Percentiles rank a stretch among this genome's conserved stretches.
These are phyloP conservation scores for Kluyveromyces sp. DNA, from an alignment of 1,139 yeast species.

Conservation along the genomic window DNA sequence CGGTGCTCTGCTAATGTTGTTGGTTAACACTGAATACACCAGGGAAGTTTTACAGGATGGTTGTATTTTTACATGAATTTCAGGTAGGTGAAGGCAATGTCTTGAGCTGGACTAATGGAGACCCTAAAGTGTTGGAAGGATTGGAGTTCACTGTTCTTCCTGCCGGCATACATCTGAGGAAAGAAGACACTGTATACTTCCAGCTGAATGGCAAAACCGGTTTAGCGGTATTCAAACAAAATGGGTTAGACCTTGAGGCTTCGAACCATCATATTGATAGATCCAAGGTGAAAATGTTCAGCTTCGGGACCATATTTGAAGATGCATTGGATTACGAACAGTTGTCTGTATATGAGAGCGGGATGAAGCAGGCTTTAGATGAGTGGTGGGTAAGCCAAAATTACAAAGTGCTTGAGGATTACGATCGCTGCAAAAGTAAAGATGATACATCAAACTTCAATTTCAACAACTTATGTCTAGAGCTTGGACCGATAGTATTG, in stretches of 20 bases:
- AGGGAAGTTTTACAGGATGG: slow-evolving; percentile 20
- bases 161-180: slow-evolving; percentile 68
- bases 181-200: slow-evolving; percentile 48
- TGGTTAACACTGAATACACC: too few species aligned
- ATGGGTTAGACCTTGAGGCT: slow-evolving; percentile 23
- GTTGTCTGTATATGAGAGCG: slow-evolving; percentile 1
- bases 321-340: slow-evolving; percentile 3
- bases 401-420: slow-evolving; percentile 25
- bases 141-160: slow-evolving; percentile 74
- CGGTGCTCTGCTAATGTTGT: too few species aligned
- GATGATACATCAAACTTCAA: slow-evolving; percentile 1
- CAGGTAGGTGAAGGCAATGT: slow-evolving; percentile 30
- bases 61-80: slow-evolving; percentile 18
- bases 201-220: slow-evolving; percentile 36
- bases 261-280: slow-evolving; percentile 36
- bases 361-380: slow-evolving; percentile 3
- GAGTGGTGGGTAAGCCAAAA: slow-evolving; percentile 14
- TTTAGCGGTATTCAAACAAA: slow-evolving; percentile 44
- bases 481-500: slow-evolving; percentile 68
- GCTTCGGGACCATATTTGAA: slow-evolving; percentile 58
- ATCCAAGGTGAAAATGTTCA: slow-evolving; percentile 52
- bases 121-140: slow-evolving; percentile 25
- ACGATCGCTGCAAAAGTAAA: background rate
- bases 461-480: slow-evolving; percentile 34
- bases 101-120: slow-evolving; percentile 23